Evolutionary conservation across 768 basidiomycete species (phyloP).

Genomic region (Sporobolomyces pararoseus): DNA sequence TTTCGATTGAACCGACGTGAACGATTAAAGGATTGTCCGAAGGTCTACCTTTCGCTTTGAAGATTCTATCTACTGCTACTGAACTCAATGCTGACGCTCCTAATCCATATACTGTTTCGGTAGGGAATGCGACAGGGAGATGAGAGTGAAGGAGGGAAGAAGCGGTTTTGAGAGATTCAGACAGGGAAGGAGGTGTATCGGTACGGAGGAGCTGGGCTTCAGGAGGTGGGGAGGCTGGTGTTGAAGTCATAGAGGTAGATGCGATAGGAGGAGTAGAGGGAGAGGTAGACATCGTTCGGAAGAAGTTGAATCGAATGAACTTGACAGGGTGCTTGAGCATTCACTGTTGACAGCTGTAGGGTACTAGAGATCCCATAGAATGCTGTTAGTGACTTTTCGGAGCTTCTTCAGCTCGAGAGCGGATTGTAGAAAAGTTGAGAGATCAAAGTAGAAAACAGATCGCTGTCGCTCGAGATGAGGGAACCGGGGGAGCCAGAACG

Average conservation of each 20-base stretch:
- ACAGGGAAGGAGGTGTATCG: not conserved
- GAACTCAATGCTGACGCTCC: constrained; percentile 70
- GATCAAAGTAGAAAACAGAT: too few species aligned
- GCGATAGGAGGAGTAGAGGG: not conserved
- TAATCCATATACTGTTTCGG: constrained; percentile 98
- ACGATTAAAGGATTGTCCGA: constrained; percentile 96
- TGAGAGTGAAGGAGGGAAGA: constrained; percentile 15
- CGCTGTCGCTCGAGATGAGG: too few species aligned
- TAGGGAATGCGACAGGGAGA: constrained; percentile 74
- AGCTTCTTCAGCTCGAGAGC: too few species aligned
- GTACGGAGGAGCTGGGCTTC: constrained; percentile 20
- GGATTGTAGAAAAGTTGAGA: too few species aligned
- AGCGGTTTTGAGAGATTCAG: constrained; percentile 26
- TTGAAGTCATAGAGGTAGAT: not conserved
- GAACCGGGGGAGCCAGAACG: too few species aligned
- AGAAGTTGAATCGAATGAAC: not conserved
- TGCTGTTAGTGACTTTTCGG: too few species aligned
- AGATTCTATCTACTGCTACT: constrained; percentile 68
- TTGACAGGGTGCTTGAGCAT: not conserved
- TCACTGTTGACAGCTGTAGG: too few species aligned
- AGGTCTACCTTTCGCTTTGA: constrained; percentile 83
- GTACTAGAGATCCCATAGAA: too few species aligned
- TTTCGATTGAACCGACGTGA: constrained; percentile 77
- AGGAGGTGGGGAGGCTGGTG: not conserved
- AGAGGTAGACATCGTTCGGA: constrained; percentile 2